Percentiles rank a stretch among this genome's conserved stretches.
phyloP scores from a whole-genome alignment of 1,284 basidiomycete genomes.

The Malassezia nana region DNA sequence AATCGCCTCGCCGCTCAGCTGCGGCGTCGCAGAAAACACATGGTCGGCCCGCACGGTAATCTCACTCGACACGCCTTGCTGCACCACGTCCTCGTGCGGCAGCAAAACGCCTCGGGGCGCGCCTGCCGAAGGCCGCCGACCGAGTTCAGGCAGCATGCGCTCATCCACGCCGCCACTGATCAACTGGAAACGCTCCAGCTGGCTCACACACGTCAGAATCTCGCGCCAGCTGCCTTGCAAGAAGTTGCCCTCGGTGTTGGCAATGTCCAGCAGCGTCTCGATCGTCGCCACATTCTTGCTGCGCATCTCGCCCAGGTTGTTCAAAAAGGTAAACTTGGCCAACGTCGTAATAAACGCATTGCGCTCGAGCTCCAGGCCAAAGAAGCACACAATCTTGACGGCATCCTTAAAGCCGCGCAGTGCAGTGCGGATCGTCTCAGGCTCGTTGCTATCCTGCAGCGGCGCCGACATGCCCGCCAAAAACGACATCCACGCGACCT shows the following conservation, averaged over 20 bases:
- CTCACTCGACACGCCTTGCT: constrained; percentile 91
- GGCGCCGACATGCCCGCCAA: constrained; percentile 44
- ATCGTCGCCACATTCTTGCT: constrained; percentile 48
- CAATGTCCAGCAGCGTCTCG: constrained; percentile 46
- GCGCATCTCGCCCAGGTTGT: constrained; percentile 49
- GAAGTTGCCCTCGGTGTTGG: constrained; percentile 46
- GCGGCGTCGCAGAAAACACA: constrained; percentile 93
- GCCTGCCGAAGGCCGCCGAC: constrained; percentile 53
- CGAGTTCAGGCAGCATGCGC: constrained; percentile 65
- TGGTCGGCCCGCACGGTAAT: constrained; percentile 98
- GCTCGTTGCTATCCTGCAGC: constrained; percentile 43
- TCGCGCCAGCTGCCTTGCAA: constrained; percentile 47
- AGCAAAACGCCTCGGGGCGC: constrained; percentile 45
- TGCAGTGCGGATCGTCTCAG: constrained; percentile 37
- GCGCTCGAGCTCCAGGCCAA: constrained; percentile 45
- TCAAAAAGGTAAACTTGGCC: constrained; percentile 48
- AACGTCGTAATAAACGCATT: constrained; percentile 48
- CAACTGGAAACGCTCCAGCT: constrained; percentile 47
- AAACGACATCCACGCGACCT: constrained; percentile 49
- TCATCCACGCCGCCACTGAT: constrained; percentile 49
- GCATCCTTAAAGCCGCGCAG: constrained; percentile 45
- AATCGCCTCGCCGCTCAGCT: constrained; percentile 87
- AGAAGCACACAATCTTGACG: constrained; percentile 46
- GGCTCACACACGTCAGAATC: constrained; percentile 45
- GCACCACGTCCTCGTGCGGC: constrained; percentile 78